Conservation (phyloP, 2,329 filamentous ascomycete genomes). For the Phyllosticta paracitricarpa region DNA sequence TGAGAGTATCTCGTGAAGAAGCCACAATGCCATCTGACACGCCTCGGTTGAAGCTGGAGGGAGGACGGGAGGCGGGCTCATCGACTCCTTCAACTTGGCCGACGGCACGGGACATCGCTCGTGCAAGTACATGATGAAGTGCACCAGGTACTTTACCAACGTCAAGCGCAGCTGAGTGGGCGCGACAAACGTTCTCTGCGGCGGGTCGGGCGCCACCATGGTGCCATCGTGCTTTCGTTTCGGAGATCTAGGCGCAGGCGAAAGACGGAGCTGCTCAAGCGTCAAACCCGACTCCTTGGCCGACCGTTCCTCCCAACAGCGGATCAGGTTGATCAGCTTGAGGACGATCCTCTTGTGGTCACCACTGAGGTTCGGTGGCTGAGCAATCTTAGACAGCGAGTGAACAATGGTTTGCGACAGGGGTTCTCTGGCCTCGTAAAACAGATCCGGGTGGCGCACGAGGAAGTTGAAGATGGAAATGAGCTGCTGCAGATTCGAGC, state of each 20-base stretch:
- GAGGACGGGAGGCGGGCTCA: constrained; percentile 28
- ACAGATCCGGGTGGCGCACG: constrained; percentile 81
- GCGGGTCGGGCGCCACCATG: constrained; percentile 44
- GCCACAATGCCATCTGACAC: constrained; percentile 70
- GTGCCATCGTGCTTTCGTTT: constrained; percentile 71
- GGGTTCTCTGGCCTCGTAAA: constrained; percentile 89
- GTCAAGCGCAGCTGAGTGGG: constrained; percentile 54
- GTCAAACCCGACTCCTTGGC: constrained; percentile 64
- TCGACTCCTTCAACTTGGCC: constrained; percentile 48
- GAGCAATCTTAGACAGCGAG: constrained; percentile 78
- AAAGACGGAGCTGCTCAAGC: constrained; percentile 17
- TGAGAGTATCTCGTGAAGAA: constrained; percentile 77
- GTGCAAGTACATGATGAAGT: constrained; percentile 83
- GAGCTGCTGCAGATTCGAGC: constrained; percentile 88
- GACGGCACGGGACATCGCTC: constrained; percentile 69
- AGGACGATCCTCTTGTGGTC: constrained; percentile 88
- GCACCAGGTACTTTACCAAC: constrained; percentile 89
- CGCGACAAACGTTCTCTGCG: constrained; percentile 33
- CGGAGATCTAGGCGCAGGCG: constrained; percentile 25
- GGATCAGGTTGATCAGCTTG: constrained; percentile 82
- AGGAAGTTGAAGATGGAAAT: constrained; percentile 97
- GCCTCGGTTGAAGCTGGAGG: constrained; percentile 60
- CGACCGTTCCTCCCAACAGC: constrained; percentile 82
- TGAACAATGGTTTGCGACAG: constrained; percentile 83
- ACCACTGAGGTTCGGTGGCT: constrained; percentile 71